Evolutionary conservation across 805 yeast species (phyloP).

Genomic region (Blastobotrys parvus): DNA sequence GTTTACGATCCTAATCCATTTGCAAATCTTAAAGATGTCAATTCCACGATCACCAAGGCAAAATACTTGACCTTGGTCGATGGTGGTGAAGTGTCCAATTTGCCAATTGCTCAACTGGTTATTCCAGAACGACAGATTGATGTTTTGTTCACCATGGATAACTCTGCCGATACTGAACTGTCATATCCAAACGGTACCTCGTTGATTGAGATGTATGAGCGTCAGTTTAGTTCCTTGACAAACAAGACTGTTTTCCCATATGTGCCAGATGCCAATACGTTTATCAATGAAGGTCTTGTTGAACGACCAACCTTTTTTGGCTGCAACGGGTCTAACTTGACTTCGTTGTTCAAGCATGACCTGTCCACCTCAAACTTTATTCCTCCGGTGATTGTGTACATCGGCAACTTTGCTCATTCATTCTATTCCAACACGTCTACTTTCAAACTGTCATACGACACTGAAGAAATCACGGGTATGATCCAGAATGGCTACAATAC

Average conservation of each 20-base stretch:
- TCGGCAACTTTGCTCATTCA: constrained; percentile 64
- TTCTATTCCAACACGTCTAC: constrained; percentile 67
- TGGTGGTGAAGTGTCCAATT: constrained; percentile 68
- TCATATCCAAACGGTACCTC: constrained; percentile 65
- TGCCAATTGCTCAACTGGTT: constrained; percentile 57
- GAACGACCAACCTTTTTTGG: constrained; percentile 76
- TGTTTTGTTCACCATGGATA: constrained; percentile 59
- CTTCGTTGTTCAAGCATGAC: constrained; percentile 13
- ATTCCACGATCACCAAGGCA: constrained; percentile 31
- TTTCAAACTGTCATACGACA: constrained; percentile 52
- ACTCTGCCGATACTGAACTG: constrained; percentile 50
- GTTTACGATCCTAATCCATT: constrained; percentile 68
- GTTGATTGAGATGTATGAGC: constrained; percentile 43
- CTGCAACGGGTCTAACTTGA: constrained; percentile 56
- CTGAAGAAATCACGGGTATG: constrained; percentile 48
- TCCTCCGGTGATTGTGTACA: constrained; percentile 72
- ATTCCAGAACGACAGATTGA: constrained; percentile 54
- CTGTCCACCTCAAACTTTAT: constrained; percentile 17
- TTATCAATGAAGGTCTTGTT: constrained; percentile 52
- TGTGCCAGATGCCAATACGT: constrained; percentile 63
- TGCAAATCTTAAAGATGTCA: constrained; percentile 33
- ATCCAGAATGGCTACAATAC: constrained; percentile 69
- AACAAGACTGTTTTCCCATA: constrained; percentile 64
- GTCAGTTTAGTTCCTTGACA: constrained; percentile 49
- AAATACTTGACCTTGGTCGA: constrained; percentile 48